Evolutionary conservation across 352 stramenopile genomes (phyloP), one percentile per base, ranked within the genome.

Genomic region (Phytophthora macrochlamydospora): DNA sequence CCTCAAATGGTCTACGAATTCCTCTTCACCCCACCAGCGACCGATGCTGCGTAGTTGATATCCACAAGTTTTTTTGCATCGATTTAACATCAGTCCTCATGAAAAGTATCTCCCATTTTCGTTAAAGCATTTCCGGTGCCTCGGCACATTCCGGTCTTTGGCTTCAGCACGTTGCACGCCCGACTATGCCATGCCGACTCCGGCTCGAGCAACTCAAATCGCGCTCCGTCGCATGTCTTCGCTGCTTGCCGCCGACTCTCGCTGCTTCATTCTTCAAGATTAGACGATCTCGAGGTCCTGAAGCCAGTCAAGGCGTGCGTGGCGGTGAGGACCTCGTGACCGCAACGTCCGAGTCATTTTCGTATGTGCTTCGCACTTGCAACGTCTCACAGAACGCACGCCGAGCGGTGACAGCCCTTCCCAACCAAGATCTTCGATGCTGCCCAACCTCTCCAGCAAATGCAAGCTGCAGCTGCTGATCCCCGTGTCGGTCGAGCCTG

Each of bases 1-100:
- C 67, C 71, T 42, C 71, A 67, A 53, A 13, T 76, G 28, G 55
- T 79, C 33, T 59, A 71, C 40, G 29, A 59, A n/a, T 79, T 79
- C 57, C 13, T 74, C 13, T 76, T 79, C 42, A 59, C 38, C 4
- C 9, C 49, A 24, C 11, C 40, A 54, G 3, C 52, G 33, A 65
- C 8, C 29, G 28, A 53, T 14, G 40, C 13, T 7, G 51, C 45
- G 33, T 73, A 73, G 33, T 13, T 14, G n/a, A 46, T 38, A 24
- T 13, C 7, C 18, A 35, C 28, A 31, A 13, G 9, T 3, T 37
- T 3, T 35, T 18, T 38, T 53, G 30, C 45, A 51, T 13, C 18
- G 38, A 5, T 3, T 49, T 49, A 49, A 49, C 6, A 49, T 49
- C 12, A 31, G 18, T 29, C 6, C 12, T 24, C 6, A 49, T 29